Conservation (phyloP, 805 yeast genomes). For the Zygosaccharomyces lentus region DNA sequence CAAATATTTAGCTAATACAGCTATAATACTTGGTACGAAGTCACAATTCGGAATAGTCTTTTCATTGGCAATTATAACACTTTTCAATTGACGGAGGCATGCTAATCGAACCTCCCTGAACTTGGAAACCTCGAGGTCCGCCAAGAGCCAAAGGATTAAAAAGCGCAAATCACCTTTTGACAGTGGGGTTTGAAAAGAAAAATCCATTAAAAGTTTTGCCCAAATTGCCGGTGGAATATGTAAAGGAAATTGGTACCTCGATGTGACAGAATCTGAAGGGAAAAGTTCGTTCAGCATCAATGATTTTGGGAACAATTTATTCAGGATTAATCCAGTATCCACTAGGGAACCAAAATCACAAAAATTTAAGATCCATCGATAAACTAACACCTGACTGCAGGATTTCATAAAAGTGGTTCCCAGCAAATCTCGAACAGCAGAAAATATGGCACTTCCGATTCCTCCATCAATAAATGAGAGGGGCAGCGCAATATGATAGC, state of each 20-base stretch:
- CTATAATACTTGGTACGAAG: conserved; percentile 8
- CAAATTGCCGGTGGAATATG: conserved; percentile 14
- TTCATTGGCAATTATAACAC: conserved; percentile 16
- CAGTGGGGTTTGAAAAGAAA: background rate
- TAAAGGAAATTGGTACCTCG: conserved; percentile 19
- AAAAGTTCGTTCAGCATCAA: conserved; percentile 7
- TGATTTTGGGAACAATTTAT: conserved; percentile 3
- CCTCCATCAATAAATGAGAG: conserved; percentile 18
- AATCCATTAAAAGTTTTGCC: conserved; percentile 9
- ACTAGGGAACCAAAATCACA: conserved; percentile 19
- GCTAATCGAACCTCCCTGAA: conserved; percentile 10
- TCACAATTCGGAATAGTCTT: conserved; percentile 2
- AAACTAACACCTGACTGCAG: conserved; percentile 7
- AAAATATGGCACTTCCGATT: conserved; percentile 11
- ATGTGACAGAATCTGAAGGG: background rate
- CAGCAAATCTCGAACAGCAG: conserved; percentile 7
- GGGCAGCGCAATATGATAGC: conserved; percentile 19
- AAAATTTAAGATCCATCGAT: conserved; percentile 16
- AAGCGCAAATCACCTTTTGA: conserved; percentile 11
- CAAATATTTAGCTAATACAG: conserved; percentile 13
- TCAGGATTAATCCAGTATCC: conserved; percentile 9
- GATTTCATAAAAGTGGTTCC: conserved; percentile 11
- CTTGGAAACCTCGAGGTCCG: conserved; percentile 17
- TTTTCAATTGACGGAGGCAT: conserved; percentile 21
- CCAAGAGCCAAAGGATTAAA: conserved; percentile 18